Evolutionary conservation across 768 basidiomycete genomes (phyloP).

Genomic region (Tylopilus subfusipes): DNA sequence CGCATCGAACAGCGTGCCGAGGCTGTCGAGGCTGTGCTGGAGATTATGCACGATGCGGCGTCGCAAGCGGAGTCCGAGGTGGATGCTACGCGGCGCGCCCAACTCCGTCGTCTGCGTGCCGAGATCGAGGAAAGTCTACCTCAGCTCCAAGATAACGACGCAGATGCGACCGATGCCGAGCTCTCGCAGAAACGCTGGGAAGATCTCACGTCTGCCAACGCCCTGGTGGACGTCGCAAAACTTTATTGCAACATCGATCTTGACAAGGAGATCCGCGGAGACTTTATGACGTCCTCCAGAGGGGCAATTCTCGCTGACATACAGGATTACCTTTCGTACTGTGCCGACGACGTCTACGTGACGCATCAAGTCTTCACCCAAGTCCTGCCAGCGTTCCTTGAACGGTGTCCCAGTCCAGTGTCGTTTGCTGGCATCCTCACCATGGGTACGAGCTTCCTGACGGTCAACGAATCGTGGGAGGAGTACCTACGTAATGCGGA

Average conservation of each 20-base stretch:
- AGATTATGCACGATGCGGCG: constrained; percentile 44
- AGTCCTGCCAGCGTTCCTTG: constrained; percentile 77
- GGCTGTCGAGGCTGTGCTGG: constrained; percentile 59
- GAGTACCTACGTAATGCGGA: constrained; percentile 79
- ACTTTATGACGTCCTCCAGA: constrained; percentile 70
- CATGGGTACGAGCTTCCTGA: constrained; percentile 90
- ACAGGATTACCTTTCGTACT: constrained; percentile 77
- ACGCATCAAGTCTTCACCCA: constrained; percentile 79
- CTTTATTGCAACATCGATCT: constrained; percentile 81
- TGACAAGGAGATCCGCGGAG: constrained; percentile 73
- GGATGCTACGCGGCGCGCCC: constrained; percentile 35
- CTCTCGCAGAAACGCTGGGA: constrained; percentile 74
- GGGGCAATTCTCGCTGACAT: constrained; percentile 62
- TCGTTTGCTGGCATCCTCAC: constrained; percentile 86
- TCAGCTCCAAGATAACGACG: constrained; percentile 33
- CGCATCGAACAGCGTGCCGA: constrained; percentile 56
- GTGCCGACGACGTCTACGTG: constrained; percentile 76
- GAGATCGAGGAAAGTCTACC: constrained; percentile 42
- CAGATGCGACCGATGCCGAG: constrained; percentile 41
- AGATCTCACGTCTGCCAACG: constrained; percentile 87
- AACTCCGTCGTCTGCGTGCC: constrained; percentile 37
- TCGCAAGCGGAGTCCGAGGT: constrained; percentile 36
- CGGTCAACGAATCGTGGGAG: constrained; percentile 90
- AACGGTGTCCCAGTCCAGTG: constrained; percentile 86
- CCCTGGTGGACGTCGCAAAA: constrained; percentile 86